These are phyloP conservation scores for Artemisia argyi DNA, from an alignment of 129 eudicot species.

Conservation along the genomic window DNA sequence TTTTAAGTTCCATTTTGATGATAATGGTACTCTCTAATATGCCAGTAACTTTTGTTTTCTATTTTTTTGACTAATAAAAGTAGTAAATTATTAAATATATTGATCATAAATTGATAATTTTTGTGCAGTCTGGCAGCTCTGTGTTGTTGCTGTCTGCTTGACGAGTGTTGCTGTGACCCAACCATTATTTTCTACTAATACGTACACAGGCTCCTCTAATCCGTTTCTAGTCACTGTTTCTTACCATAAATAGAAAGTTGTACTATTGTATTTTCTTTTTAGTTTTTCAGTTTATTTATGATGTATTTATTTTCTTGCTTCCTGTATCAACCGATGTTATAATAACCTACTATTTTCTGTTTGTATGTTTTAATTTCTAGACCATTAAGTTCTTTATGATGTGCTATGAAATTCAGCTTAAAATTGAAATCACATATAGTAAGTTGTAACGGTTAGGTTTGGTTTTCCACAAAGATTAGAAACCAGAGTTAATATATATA, in stretches of 20 bases:
- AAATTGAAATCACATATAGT: no score
- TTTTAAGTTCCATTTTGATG: no score
- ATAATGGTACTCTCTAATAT: no score
- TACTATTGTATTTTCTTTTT: neutral
- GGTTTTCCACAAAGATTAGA: no score
- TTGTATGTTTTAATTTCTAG: no score
- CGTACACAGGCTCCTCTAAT: neutral
- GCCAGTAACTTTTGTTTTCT: no score
- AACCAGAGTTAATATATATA: no score
- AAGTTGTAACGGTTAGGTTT: no score
- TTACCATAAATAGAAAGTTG: neutral
- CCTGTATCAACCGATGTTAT: neutral
- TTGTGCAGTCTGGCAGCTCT: constrained; percentile 77
- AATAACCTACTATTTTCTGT: no score
- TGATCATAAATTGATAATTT: neutral
- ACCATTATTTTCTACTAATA: constrained; percentile 56
- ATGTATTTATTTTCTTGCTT: constrained; percentile 12
- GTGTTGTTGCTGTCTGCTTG: constrained; percentile 83
- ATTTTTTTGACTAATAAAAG: neutral
- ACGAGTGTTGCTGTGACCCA: constrained; percentile 93
- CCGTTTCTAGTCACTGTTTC: neutral
- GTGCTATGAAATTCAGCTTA: no score
- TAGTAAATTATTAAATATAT: neutral
- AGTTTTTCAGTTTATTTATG: neutral
- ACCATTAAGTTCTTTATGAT: no score